Base-by-base conservation (phyloP, 2,329 filamentous ascomycete genomes). In the Emergomyces orientalis region DNA sequence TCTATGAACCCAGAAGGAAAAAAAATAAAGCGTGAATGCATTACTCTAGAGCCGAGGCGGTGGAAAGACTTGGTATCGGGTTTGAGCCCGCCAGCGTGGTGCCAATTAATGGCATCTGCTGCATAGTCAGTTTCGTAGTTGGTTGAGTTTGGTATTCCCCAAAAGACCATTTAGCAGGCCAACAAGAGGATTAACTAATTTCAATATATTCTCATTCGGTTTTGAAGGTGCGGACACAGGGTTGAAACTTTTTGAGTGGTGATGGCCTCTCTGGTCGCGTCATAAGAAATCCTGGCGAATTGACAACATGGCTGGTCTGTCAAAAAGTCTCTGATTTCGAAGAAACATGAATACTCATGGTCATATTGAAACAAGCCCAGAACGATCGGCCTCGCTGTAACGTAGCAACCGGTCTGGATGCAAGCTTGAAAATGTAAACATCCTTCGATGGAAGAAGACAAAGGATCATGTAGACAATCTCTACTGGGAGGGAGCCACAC, bases 181-280 rank as follows among this genome's bases (percentile, higher is more conserved):
- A n/a, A n/a, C n/a, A n/a, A n/a, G n/a, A n/a, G n/a, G n/a, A n/a
- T n/a, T 39, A 39, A 14, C 37, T 39, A 39, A 39, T 39, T 49
- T 37, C 59, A n/a, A n/a, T 30, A 61, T 61, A 54, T 61, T n/a
- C 47, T 30, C 34, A n/a, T 34, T 27, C 59, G 14, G 11, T 54
- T 61, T 39, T 39, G 45, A 25, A 61, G 19, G 19, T 25, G 22
- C 4, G 14, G 11, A 9, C 13, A 22, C 7, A 19, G 25, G 19
- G n/a, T 8, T 39, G 27, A n/a, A 19, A 27, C 13, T 54, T 54
- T 4, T 17, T 2, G 6, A 7, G 14, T 32, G 17, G 3, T 14
- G 17, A 54, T 32, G 14, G 9, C 27, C 13, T 54, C 27, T 27
- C n/a, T 49, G 13, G 32, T 25, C n/a, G 3, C 19, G 22, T 37